Conservation (phyloP, 768 basidiomycete genomes). For the Guyanaporus albipodus region DNA sequence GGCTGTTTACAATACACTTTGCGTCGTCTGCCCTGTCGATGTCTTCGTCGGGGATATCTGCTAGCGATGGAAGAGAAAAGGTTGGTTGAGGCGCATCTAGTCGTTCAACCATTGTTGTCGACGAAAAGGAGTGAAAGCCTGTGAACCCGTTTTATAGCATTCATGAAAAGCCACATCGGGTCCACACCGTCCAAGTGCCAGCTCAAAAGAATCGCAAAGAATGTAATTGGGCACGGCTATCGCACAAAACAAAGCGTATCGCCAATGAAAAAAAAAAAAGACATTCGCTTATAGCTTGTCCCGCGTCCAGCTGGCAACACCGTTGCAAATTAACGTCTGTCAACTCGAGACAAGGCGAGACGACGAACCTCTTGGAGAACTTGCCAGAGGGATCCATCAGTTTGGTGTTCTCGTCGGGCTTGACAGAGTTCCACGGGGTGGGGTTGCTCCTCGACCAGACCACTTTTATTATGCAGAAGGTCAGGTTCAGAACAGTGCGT, state of each 20-base stretch:
- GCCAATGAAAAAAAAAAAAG: not conserved
- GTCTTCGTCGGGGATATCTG: constrained; percentile 39
- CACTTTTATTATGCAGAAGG: constrained; percentile 31
- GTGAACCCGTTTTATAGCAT: not conserved
- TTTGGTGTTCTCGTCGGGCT: constrained; percentile 73
- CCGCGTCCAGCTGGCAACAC: constrained; percentile 61
- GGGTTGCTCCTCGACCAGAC: constrained; percentile 72
- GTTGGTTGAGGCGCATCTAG: constrained; percentile 41
- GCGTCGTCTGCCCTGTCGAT: constrained; percentile 38
- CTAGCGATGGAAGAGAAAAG: constrained; percentile 37
- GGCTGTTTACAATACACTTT: constrained; percentile 31
- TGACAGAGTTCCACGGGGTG: constrained; percentile 82
- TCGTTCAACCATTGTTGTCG: constrained; percentile 35
- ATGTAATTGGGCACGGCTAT: constrained; percentile 22
- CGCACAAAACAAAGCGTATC: constrained; percentile 10
- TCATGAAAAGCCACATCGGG: not conserved
- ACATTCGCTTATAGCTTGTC: constrained; percentile 53
- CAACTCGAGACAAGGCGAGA: not conserved
- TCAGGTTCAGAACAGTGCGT: not conserved
- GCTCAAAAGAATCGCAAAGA: not conserved
- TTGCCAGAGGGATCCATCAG: constrained; percentile 64
- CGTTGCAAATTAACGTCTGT: constrained; percentile 2
- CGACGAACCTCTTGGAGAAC: constrained; percentile 58
- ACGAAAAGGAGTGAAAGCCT: not conserved
- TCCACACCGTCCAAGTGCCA: constrained; percentile 2